These are phyloP conservation scores for apple (Malus domestica) DNA, from an alignment of 306 rosid genomes.

Conservation along the genomic window ASM211411v1 NC_041790.1:14619501-14620000, in stretches of 20 bases:
- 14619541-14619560: background rate
- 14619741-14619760: background rate
- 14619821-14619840: slow-evolving; percentile 49
- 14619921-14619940: background rate
- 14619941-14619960: slow-evolving; percentile 4
- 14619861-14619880: background rate
- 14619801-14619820: slow-evolving; percentile 29
- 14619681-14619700: background rate
- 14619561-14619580: slow-evolving; percentile 9
- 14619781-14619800: background rate
- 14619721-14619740: slow-evolving; percentile 28
- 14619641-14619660: background rate
- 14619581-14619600: slow-evolving; percentile 21
- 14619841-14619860: background rate
- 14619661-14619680: background rate
- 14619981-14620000: background rate
- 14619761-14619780: background rate
- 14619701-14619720: slow-evolving; percentile 49
- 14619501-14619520: background rate
- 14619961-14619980: background rate
- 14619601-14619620: slow-evolving; percentile 68
- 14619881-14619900: background rate
- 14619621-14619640: slow-evolving; percentile 32
- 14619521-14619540: background rate
- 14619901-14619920: background rate